A percentile compares a stretch with the other conserved stretches of the same genome.
These are phyloP conservation scores for Brassica juncea DNA, from an alignment of 345 rosid species.

Conservation along the genomic window DNA sequence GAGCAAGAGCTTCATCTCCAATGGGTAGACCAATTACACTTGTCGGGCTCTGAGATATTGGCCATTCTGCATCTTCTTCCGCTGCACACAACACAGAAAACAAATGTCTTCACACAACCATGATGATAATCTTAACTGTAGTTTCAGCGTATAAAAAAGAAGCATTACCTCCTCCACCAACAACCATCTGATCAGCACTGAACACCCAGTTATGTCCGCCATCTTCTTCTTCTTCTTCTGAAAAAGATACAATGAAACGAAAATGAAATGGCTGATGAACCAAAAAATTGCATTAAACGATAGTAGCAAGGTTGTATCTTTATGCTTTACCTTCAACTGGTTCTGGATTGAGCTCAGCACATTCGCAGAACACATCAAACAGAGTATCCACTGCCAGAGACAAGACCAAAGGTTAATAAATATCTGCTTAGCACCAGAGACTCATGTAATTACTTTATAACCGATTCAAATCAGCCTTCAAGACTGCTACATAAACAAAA, in stretches of 20 bases:
- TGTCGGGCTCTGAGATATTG: conserved; percentile 49
- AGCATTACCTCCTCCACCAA: conserved; percentile 50
- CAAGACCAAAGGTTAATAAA: conserved; percentile 19
- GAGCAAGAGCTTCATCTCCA: conserved; percentile 70
- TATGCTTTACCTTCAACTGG: conserved; percentile 65
- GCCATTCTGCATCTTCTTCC: conserved; percentile 59
- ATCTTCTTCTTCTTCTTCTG: conserved; percentile 50
- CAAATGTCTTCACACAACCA: not conserved
- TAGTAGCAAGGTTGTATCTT: not conserved
- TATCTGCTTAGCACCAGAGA: not conserved
- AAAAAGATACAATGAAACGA: not conserved
- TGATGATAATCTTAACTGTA: not conserved
- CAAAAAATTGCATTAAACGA: not conserved
- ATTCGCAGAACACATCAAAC: conserved; percentile 81
- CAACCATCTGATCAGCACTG: conserved; percentile 74
- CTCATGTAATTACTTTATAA: not conserved
- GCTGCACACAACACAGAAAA: conserved; percentile 28
- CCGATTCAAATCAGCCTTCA: not conserved
- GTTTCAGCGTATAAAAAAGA: not conserved
- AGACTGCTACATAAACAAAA: conserved; percentile 13
- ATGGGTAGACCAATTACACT: conserved; percentile 81
- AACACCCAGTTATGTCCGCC: conserved; percentile 70
- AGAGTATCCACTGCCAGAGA: conserved; percentile 70
- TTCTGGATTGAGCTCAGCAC: conserved; percentile 95
- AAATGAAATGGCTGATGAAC: not conserved